Evolutionary conservation across 2,329 filamentous ascomycete species (phyloP).

Genomic region (Whalleya microplaca): DNA sequence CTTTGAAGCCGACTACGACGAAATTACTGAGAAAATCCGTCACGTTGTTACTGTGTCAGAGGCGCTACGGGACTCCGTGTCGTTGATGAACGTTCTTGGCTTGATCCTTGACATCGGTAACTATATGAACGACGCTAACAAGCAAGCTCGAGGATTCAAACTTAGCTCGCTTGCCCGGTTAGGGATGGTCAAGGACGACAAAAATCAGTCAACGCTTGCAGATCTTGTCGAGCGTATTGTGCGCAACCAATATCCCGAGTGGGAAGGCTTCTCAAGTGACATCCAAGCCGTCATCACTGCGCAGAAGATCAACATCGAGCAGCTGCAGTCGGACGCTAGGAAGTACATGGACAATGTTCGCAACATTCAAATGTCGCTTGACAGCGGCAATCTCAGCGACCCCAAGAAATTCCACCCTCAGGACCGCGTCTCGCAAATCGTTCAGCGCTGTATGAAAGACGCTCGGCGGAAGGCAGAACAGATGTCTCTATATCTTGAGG

Average conservation of each 20-base stretch:
- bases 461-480: constrained; percentile 94
- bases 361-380: constrained; percentile 89
- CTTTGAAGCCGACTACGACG: constrained; percentile 88
- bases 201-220: constrained; percentile 95
- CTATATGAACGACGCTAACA: constrained; percentile 99
- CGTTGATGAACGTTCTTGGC: constrained; percentile 93
- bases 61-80: constrained; percentile 85
- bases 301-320: constrained; percentile 94
- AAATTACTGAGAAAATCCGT: constrained; percentile 82
- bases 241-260: constrained; percentile 93
- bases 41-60: constrained; percentile 89
- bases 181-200: constrained; percentile 98
- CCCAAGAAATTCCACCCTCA: constrained; percentile 98
- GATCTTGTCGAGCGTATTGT: constrained; percentile 97
- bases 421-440: constrained; percentile 89
- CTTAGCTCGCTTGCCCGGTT: constrained; percentile 89
- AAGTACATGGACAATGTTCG: constrained; percentile 94
- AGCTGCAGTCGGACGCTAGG: constrained; percentile 83
- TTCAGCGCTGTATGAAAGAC: constrained; percentile 95
- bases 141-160: constrained; percentile 98
- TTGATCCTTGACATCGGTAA: constrained; percentile 98
- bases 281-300: constrained; percentile 76
- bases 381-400: constrained; percentile 92
- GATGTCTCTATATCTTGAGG: constrained; percentile 89
- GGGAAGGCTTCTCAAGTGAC: constrained; percentile 86